phyloP scores from a whole-genome alignment of 331 rosid species.

The Quercus phellos region DNA sequence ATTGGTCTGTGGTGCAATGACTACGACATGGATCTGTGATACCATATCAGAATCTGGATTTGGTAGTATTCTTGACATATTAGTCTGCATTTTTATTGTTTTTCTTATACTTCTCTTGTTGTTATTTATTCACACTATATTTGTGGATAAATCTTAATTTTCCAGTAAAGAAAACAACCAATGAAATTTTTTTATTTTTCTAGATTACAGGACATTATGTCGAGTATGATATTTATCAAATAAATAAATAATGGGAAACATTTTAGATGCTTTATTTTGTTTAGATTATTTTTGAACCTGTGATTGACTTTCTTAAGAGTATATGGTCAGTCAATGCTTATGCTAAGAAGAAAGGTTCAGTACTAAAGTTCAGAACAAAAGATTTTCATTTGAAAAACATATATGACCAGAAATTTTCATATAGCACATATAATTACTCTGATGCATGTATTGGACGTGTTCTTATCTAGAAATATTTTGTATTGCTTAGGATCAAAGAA shows the following conservation, averaged over 20 bases:
- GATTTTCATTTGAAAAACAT: neutral
- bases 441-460: neutral
- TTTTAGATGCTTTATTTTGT: neutral
- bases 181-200: neutral
- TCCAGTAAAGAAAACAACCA: neutral
- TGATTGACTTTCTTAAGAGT: too few species aligned
- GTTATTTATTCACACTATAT: neutral
- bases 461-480: neutral
- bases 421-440: neutral
- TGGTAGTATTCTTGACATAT: slow-evolving; percentile 45
- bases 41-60: slow-evolving; percentile 96
- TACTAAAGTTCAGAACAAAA: neutral
- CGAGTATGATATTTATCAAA: neutral
- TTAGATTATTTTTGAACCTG: neutral
- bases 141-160: neutral
- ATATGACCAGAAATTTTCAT: neutral
- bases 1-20: slow-evolving; percentile 94
- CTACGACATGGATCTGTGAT: slow-evolving; percentile 89
- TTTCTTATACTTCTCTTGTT: neutral
- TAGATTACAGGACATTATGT: neutral
- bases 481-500: neutral
- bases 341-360: neutral
- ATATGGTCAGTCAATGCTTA: neutral
- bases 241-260: neutral
- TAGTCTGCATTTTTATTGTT: slow-evolving; percentile 12